These are phyloP conservation scores for Umbilicus rupestris DNA, from an alignment of 164 flowering plant genomes.

Conservation along the genomic window DNA sequence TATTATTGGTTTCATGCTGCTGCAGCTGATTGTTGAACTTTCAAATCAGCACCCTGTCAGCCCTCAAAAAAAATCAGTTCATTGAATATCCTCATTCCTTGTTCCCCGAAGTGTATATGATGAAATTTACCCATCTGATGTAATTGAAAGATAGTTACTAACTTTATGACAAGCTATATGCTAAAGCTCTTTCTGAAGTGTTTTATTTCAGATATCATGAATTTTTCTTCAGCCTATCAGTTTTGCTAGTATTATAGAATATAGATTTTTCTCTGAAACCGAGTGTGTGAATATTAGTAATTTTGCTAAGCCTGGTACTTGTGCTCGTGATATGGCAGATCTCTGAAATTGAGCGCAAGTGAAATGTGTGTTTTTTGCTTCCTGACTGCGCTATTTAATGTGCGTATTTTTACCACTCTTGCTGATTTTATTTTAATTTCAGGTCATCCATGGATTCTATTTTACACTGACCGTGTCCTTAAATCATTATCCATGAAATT, in stretches of 20 bases:
- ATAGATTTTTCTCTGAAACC: not conserved
- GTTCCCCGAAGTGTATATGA: too few species aligned
- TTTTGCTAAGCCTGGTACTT: not conserved
- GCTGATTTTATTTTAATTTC: slow-evolving; percentile 12
- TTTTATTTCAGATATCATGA: not conserved
- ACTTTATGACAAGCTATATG: not conserved
- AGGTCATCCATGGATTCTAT: slow-evolving; percentile 90
- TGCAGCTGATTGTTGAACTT: not conserved
- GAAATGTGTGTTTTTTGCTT: not conserved
- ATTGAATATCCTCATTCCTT: too few species aligned
- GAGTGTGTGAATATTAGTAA: too few species aligned
- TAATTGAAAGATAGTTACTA: too few species aligned
- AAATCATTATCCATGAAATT: slow-evolving; percentile 45
- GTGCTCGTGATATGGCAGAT: not conserved
- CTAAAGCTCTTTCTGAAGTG: not conserved
- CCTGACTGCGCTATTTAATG: not conserved
- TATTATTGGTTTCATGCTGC: not conserved
- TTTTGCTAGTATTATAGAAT: not conserved
- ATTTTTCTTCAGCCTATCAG: not conserved
- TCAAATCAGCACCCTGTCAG: not conserved
- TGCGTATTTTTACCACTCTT: not conserved
- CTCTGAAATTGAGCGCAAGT: not conserved
- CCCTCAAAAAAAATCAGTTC: not conserved
- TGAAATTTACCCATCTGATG: too few species aligned
- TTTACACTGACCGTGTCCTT: slow-evolving; percentile 59